Base-by-base conservation (phyloP, 805 yeast genomes). In the Lipomyces sp. region DNA sequence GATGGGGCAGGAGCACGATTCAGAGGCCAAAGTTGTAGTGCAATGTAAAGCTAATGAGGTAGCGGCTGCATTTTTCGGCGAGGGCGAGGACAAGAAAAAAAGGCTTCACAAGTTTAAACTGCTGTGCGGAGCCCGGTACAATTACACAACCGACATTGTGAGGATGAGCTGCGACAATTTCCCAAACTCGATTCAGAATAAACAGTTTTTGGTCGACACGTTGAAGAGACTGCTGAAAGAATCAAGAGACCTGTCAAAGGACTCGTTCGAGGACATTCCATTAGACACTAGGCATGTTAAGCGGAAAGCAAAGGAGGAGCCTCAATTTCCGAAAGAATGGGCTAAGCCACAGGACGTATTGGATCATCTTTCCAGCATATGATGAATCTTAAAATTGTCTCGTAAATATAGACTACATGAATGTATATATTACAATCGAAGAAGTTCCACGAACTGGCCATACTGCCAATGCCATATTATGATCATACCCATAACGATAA, bases 151-250 rank as follows among this genome's bases (percentile, higher is more conserved):
- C 0, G 88, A 90, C 73, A 76, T 78, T 18, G 83, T 94, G 73
- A 85, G 84, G 71, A 84, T 92, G 78, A 81, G 90, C n/a, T 79
- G 86, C 42, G 87, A 84, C 60, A 83, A 83, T 73, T 90, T 83
- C 76, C 81, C 86, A 6, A 90, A 91, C 73, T 88, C 97, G 53
- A 85, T 96, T 1, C 98, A 94, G 78, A 95, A 95, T 78, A 90
- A 94, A 59, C 84, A 89, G 70, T 87, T 83, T 76, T 79, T 91
- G 69, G 87, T 88, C 24, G 89, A 86, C 63, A 82, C 86, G 34
- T 80, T 92, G 70, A 84, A 84, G 71, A 82, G 82, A 64, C 80
- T 95, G 59, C 74, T 93, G 35, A 75, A 76, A 33, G 93, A 87
- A 73, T 81, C 97, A 6, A 89, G 86, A 73, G 89, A 86, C 60